Evolutionary conservation across 768 basidiomycete genomes (phyloP).

Genomic region (Cystofilobasidium capitatum): DNA sequence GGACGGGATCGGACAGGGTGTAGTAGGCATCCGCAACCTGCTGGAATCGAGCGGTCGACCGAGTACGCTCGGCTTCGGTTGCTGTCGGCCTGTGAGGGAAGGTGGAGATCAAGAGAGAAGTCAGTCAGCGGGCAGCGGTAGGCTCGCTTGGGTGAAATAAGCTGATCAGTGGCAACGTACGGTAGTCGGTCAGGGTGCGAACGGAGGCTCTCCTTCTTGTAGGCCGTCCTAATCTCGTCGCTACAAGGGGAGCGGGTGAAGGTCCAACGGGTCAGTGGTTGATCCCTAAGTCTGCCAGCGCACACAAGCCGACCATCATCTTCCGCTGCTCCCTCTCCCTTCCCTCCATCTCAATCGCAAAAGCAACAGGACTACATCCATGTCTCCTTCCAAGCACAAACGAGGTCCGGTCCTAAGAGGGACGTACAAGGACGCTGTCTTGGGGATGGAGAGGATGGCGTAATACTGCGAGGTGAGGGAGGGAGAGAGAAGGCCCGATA

Average conservation of each 20-base stretch:
- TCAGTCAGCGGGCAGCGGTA: constrained; percentile 16
- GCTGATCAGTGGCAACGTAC: constrained; percentile 51
- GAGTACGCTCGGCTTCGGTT: constrained; percentile 13
- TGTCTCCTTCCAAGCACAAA: too few relatives aligned
- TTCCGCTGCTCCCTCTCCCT: too few relatives aligned
- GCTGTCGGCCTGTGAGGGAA: not conserved
- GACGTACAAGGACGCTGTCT: constrained; percentile 21
- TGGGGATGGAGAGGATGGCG: constrained; percentile 18
- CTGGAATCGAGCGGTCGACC: constrained; percentile 40
- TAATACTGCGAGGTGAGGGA: not conserved
- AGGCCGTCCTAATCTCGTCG: constrained; percentile 26
- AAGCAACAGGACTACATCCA: too few relatives aligned
- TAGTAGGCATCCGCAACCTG: constrained; percentile 86
- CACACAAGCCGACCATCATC: too few relatives aligned
- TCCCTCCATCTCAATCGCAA: too few relatives aligned
- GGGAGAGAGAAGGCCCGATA: not conserved
- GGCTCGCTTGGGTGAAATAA: constrained; percentile 45
- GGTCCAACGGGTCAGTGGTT: not conserved
- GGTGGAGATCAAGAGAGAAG: not conserved
- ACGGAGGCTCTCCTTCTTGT: constrained; percentile 42
- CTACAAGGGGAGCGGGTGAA: too few relatives aligned
- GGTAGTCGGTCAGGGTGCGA: constrained; percentile 80
- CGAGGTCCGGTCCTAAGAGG: not conserved
- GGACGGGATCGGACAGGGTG: constrained; percentile 67
- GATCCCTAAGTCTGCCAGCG: too few relatives aligned